A percentile compares a stretch with the other conserved stretches of the same genome.
phyloP scores from a whole-genome alignment of 805 yeast genomes.

The Vanderwaltozyma polyspora region DNA sequence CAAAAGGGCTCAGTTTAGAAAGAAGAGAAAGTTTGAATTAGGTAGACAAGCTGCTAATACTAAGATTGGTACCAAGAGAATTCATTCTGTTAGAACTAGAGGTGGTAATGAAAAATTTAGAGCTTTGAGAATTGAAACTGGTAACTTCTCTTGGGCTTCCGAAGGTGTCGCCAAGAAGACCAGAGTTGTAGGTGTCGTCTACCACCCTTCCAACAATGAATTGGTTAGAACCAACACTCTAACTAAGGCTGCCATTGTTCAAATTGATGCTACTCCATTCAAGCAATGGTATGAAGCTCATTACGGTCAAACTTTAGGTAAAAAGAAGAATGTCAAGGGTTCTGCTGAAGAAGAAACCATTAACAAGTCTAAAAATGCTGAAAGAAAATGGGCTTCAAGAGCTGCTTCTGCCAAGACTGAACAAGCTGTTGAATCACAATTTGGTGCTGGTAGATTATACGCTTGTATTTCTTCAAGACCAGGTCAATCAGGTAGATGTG shows the following conservation, averaged over 20 bases:
- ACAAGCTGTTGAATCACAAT: constrained; percentile 87
- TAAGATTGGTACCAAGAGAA: constrained; percentile 97
- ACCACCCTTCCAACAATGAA: constrained; percentile 99
- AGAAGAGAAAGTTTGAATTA: constrained; percentile 99
- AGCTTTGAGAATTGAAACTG: constrained; percentile 97
- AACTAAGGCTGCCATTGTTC: constrained; percentile 98
- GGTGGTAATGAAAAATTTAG: constrained; percentile 99
- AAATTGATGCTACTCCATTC: constrained; percentile 99
- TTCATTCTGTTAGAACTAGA: constrained; percentile 98
- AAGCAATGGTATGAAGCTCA: constrained; percentile 98
- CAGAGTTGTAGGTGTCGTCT: constrained; percentile 94
- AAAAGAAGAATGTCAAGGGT: constrained; percentile 47
- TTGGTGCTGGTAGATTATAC: constrained; percentile 97
- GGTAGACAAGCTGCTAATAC: constrained; percentile 99
- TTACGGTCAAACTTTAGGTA: constrained; percentile 90
- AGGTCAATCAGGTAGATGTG: constrained; percentile 99
- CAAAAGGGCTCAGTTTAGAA: constrained; percentile 99
- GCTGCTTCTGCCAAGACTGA: constrained; percentile 76
- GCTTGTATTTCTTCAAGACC: constrained; percentile 99
- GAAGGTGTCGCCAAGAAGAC: constrained; percentile 98
- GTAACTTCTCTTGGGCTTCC: constrained; percentile 99
- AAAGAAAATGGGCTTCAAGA: constrained; percentile 91
- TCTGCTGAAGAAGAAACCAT: constrained; percentile 52
- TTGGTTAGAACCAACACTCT: constrained; percentile 99
- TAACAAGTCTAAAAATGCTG: constrained; percentile 64